phyloP scores from a whole-genome alignment of 2,329 filamentous ascomycete genomes.

The Thelonectria blattea region DNA sequence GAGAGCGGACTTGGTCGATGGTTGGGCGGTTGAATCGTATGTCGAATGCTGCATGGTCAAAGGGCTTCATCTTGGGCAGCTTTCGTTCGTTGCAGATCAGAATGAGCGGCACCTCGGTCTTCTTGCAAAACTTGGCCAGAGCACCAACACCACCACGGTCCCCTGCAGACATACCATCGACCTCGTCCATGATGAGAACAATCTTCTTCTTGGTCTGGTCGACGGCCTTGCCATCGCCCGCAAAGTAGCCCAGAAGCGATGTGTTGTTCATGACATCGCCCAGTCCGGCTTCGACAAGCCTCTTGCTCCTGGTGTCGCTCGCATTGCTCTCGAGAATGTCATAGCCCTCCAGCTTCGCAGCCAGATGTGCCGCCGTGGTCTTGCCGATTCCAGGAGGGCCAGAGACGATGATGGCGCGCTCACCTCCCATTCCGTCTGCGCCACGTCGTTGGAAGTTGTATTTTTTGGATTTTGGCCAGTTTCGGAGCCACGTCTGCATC shows the following conservation, averaged over 20 bases:
- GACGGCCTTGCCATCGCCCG: slow-evolving; percentile 80
- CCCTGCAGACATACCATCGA: slow-evolving; percentile 97
- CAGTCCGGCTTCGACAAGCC: slow-evolving; percentile 87
- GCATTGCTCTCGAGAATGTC: slow-evolving; percentile 96
- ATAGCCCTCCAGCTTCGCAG: slow-evolving; percentile 90
- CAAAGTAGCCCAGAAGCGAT: slow-evolving; percentile 89
- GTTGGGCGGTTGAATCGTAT: slow-evolving; percentile 88
- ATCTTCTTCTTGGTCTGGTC: slow-evolving; percentile 88
- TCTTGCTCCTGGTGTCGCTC: slow-evolving; percentile 95
- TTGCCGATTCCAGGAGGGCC: slow-evolving; percentile 97
- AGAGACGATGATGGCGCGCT: slow-evolving; percentile 91
- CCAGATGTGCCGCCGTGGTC: slow-evolving; percentile 93
- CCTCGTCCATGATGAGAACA: slow-evolving; percentile 97
- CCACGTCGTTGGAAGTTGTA: slow-evolving; percentile 83
- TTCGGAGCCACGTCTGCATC: slow-evolving; percentile 84
- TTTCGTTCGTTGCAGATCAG: slow-evolving; percentile 96
- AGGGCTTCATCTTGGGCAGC: slow-evolving; percentile 97
- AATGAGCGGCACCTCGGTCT: slow-evolving; percentile 92
- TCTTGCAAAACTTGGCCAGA: slow-evolving; percentile 91
- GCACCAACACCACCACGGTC: slow-evolving; percentile 96
- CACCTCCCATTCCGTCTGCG: slow-evolving; percentile 80
- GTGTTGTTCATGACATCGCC: slow-evolving; percentile 92
- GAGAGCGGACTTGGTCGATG: slow-evolving; percentile 86
- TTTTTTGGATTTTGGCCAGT: slow-evolving; percentile 80
- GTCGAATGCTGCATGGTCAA: slow-evolving; percentile 85